Conservation (phyloP, 345 rosid genomes). For the Noccaea bulbosa region DNA sequence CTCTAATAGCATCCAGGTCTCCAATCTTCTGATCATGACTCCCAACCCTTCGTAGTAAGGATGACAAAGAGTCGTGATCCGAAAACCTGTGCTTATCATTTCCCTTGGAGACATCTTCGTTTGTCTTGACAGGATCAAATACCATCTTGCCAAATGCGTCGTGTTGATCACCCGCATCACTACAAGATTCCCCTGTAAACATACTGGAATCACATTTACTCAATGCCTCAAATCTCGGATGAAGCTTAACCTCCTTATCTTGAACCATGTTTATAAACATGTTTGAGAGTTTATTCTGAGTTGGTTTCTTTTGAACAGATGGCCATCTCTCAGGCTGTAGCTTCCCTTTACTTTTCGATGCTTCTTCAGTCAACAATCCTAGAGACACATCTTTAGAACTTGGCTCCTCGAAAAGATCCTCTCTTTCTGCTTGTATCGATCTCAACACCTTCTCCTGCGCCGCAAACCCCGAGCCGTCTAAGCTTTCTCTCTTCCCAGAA, state of each 20-base stretch:
- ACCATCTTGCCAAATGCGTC: slow-evolving; percentile 10
- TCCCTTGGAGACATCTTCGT: slow-evolving; percentile 5
- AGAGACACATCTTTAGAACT: slow-evolving; percentile 15
- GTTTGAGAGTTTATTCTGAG: slow-evolving; percentile 3
- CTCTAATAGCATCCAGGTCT: slow-evolving; percentile 18
- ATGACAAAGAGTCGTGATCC: slow-evolving; percentile 2
- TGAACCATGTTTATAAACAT: slow-evolving; percentile 5
- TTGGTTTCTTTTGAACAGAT: background rate
- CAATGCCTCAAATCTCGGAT: slow-evolving; percentile 8
- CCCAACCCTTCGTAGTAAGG: background rate
- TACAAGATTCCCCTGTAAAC: slow-evolving; percentile 10
- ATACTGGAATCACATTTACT: slow-evolving; percentile 9
- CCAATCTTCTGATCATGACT: slow-evolving; percentile 18
- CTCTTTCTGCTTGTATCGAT: background rate
- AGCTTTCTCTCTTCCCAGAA: slow-evolving; percentile 12
- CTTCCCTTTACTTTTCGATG: slow-evolving; percentile 11
- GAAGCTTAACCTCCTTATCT: slow-evolving; percentile 18
- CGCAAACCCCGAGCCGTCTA: slow-evolving; percentile 17
- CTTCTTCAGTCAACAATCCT: slow-evolving; percentile 1
- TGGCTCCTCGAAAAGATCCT: background rate
- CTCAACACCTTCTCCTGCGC: slow-evolving; percentile 22
- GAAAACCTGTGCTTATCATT: slow-evolving; percentile 12
- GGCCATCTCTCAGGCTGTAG: slow-evolving; percentile 6
- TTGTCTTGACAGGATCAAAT: slow-evolving; percentile 16
- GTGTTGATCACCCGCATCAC: slow-evolving; percentile 14